Evolutionary conservation across 352 stramenopile species (phyloP).

Genomic region (Globisporangium nunn): DNA sequence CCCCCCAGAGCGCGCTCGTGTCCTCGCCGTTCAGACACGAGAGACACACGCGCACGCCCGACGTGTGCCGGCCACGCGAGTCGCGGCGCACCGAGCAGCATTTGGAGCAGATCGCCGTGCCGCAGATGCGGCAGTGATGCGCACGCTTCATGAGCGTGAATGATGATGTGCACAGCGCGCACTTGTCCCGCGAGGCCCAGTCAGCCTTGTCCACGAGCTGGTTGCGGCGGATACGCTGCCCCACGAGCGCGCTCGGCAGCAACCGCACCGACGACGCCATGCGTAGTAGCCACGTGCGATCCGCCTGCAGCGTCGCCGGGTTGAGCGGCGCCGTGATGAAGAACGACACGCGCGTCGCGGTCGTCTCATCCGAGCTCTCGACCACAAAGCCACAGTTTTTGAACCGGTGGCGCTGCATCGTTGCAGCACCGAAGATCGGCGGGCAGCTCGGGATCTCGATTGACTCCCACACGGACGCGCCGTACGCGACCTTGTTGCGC

Average conservation of each 20-base stretch:
- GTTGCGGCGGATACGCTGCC: slow-evolving; percentile 60
- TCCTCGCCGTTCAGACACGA: slow-evolving; percentile 69
- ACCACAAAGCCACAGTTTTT: slow-evolving; percentile 72
- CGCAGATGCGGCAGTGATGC: slow-evolving; percentile 78
- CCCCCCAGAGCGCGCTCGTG: slow-evolving; percentile 25
- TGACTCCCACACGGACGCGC: slow-evolving; percentile 61
- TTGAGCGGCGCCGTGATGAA: slow-evolving; percentile 51
- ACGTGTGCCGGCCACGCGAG: slow-evolving; percentile 13
- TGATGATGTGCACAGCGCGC: slow-evolving; percentile 49
- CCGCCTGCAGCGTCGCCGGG: slow-evolving; percentile 25
- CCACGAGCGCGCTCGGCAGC: slow-evolving; percentile 63
- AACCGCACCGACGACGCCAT: slow-evolving; percentile 43
- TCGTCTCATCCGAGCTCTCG: slow-evolving; percentile 54
- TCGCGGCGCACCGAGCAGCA: slow-evolving; percentile 56
- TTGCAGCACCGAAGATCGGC: slow-evolving; percentile 37
- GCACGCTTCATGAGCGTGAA: slow-evolving; percentile 67
- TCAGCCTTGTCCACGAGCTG: slow-evolving; percentile 47
- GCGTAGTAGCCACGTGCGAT: slow-evolving; percentile 54
- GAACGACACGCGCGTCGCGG: slow-evolving; percentile 67
- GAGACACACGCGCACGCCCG: slow-evolving; percentile 48
- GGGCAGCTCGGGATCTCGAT: slow-evolving; percentile 46
- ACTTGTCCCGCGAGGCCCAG: slow-evolving; percentile 52
- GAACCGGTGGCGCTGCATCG: slow-evolving; percentile 39
- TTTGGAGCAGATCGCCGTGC: slow-evolving; percentile 67
- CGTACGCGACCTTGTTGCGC: slow-evolving; percentile 23